Percentiles rank a stretch among this genome's conserved stretches.
Evolutionary conservation across 2,329 filamentous ascomycete genomes (phyloP).

Genomic region (Alternaria sp.): DNA sequence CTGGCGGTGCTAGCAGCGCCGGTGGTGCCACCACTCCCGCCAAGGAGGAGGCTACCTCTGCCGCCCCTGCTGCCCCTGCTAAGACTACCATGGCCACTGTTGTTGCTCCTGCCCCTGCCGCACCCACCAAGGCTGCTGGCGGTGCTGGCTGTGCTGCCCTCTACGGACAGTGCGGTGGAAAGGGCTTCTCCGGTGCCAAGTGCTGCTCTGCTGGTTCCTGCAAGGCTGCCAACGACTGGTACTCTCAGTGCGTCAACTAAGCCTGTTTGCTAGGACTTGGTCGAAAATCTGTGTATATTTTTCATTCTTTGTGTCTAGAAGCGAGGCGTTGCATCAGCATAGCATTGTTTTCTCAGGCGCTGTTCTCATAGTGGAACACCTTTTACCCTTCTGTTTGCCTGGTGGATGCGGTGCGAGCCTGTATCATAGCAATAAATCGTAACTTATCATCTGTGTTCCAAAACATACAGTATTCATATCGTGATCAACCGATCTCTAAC

Average conservation of each 20-base stretch:
- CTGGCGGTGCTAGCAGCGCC: slow-evolving; percentile 14
- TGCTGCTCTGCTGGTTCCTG: slow-evolving; percentile 28
- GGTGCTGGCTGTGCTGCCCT: slow-evolving; percentile 17
- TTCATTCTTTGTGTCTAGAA: background rate
- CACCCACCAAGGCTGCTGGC: slow-evolving; percentile 1
- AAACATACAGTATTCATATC: background rate
- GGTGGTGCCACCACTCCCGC: slow-evolving; percentile 15
- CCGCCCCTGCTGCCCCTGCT: slow-evolving; percentile 10
- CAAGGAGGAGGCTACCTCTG: slow-evolving; percentile 15
- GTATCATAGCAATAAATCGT: background rate
- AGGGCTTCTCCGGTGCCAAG: slow-evolving; percentile 22
- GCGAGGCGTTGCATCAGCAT: slow-evolving; percentile 1
- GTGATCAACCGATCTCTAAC: background rate
- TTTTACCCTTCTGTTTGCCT: slow-evolving; percentile 1
- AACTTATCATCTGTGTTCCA: background rate
- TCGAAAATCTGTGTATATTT: slow-evolving; percentile 1
- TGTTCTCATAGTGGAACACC: background rate
- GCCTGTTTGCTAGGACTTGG: background rate
- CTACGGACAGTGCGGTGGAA: slow-evolving; percentile 29
- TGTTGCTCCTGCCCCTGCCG: slow-evolving; percentile 5
- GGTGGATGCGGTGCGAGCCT: background rate
- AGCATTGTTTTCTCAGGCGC: background rate
- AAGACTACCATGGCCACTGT: slow-evolving; percentile 4
- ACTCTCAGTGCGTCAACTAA: slow-evolving; percentile 27
- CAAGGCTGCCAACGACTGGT: slow-evolving; percentile 28